Evolutionary conservation across 2,329 filamentous ascomycete genomes (phyloP).

Genomic region (Colletotrichum chlorophyti): DNA sequence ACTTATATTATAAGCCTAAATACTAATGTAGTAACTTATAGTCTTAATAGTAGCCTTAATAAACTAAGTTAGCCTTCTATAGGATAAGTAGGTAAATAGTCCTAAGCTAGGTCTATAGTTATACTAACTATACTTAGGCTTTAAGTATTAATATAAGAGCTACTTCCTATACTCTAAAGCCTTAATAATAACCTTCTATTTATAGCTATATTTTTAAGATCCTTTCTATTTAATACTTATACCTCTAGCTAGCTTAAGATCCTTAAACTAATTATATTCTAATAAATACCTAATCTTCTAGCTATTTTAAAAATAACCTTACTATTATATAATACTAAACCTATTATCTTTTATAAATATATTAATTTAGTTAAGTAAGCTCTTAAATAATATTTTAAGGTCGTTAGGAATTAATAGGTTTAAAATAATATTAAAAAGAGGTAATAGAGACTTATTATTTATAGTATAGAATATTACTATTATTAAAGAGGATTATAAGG

Average conservation of each 20-base stretch:
- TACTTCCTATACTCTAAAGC: constrained; percentile 11
- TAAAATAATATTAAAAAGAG: neutral
- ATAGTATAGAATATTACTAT: neutral
- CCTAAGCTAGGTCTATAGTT: neutral
- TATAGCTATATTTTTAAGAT: constrained; percentile 26
- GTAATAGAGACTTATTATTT: neutral
- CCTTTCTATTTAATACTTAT: constrained; percentile 9
- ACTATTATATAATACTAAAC: constrained; percentile 11
- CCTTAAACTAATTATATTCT: constrained; percentile 24
- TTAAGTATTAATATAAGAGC: neutral
- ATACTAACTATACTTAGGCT: neutral
- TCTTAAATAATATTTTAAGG: constrained; percentile 14
- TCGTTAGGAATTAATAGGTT: constrained; percentile 8
- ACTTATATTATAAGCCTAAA: constrained; percentile 4
- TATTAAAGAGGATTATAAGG: neutral
- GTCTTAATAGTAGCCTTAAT: neutral
- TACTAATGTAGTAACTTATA: neutral
- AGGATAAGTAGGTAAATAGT: neutral
- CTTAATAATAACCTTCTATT: constrained; percentile 26
- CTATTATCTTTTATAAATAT: constrained; percentile 9
- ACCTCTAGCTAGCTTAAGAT: neutral
- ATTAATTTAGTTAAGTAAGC: constrained; percentile 9
- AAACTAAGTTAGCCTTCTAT: neutral
- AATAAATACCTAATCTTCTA: constrained; percentile 16
- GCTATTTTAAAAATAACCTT: constrained; percentile 7